Evolutionary conservation across 257 asterid species (phyloP).

Genomic region (Capsicum baccatum): DNA sequence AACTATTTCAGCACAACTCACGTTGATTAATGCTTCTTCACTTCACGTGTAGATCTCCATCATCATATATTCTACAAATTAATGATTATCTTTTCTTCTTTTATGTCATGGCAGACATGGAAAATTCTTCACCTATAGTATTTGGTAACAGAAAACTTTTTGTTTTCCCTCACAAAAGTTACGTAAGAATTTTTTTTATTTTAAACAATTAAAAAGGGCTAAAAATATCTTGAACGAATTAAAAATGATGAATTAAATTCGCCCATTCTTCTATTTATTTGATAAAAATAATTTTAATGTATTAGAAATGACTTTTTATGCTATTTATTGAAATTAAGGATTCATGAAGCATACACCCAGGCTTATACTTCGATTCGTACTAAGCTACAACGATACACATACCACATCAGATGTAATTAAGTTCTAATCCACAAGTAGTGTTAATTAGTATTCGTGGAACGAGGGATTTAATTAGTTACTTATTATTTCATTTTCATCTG

Average conservation of each 20-base stretch:
- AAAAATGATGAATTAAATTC: not conserved
- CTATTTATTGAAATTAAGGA: too few species aligned
- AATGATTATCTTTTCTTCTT: not conserved
- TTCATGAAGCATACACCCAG: too few species aligned
- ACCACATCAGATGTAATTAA: not conserved
- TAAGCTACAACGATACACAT: not conserved
- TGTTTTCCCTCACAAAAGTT: not conserved
- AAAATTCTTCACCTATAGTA: not conserved
- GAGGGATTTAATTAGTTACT: not conserved
- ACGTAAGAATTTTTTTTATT: not conserved
- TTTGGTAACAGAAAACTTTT: not conserved
- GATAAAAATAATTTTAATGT: not conserved
- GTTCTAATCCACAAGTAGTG: not conserved
- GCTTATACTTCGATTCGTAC: too few species aligned
- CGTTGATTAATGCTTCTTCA: not conserved
- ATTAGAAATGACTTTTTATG: not conserved
- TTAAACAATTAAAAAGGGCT: not conserved
- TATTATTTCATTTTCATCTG: not conserved
- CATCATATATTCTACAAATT: not conserved
- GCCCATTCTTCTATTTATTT: not conserved
- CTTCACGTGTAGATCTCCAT: conserved; percentile 17
- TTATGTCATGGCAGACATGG: conserved; percentile 25
- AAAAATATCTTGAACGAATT: not conserved
- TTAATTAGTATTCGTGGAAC: not conserved
- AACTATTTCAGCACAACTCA: rapidly evolving